phyloP scores from a whole-genome alignment of 2,329 filamentous ascomycete species.

The Talaromyces sp. region DNA sequence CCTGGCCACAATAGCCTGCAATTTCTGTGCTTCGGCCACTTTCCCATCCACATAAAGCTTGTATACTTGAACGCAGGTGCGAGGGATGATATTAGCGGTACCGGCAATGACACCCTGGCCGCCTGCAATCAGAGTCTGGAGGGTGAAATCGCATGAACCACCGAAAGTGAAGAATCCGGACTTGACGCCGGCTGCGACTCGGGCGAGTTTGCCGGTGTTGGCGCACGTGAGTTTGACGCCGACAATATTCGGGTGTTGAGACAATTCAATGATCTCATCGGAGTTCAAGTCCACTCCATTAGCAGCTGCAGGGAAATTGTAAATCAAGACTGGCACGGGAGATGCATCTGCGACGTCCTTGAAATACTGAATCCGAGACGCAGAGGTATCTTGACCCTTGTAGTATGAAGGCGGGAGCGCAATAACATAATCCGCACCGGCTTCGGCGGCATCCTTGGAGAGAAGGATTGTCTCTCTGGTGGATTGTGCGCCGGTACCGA shows the following conservation, averaged over 20 bases:
- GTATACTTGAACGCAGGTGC: constrained; percentile 73
- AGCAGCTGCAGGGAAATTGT: constrained; percentile 66
- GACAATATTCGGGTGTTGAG: constrained; percentile 59
- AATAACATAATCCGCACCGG: constrained; percentile 70
- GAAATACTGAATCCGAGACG: constrained; percentile 61
- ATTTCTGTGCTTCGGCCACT: constrained; percentile 65
- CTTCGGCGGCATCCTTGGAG: constrained; percentile 62
- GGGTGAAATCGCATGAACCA: constrained; percentile 80
- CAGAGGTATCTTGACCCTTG: constrained; percentile 58
- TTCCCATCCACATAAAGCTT: constrained; percentile 68
- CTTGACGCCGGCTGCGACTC: constrained; percentile 50
- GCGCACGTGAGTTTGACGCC: constrained; percentile 69
- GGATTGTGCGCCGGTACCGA: constrained; percentile 69
- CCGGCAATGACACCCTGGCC: constrained; percentile 82
- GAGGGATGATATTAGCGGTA: constrained; percentile 78
- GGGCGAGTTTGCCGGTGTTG: constrained; percentile 66
- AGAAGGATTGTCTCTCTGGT: constrained; percentile 66
- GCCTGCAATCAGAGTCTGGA: constrained; percentile 72
- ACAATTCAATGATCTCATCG: constrained; percentile 56
- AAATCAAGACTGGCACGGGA: constrained; percentile 61
- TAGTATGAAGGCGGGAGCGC: constrained; percentile 75
- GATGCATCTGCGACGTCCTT: constrained; percentile 56
- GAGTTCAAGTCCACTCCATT: constrained; percentile 64
- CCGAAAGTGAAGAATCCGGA: constrained; percentile 74
- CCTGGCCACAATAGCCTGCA: constrained; percentile 72